Conservation (phyloP, 345 rosid species). For the Eucalyptus marginata region DNA sequence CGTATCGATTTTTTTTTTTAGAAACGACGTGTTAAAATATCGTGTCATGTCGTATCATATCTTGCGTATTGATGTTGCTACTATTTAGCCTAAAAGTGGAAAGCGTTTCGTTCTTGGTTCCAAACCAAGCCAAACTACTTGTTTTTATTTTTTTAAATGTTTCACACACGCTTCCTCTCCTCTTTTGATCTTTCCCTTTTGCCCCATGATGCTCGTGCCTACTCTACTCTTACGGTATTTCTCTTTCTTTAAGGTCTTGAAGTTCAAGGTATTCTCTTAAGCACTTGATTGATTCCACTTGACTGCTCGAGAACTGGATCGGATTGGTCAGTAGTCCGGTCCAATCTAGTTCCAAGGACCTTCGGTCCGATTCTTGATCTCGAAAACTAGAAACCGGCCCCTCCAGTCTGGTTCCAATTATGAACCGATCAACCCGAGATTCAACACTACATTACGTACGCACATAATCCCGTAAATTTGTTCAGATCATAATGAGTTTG, state of each 20-base stretch:
- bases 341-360: not conserved
- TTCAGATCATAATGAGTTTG: not conserved
- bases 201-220: too few species aligned
- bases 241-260: too few species aligned
- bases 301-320: accelerated
- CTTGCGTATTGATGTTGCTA: accelerated
- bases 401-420: too few species aligned
- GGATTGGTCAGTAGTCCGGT: too few species aligned
- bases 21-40: accelerated
- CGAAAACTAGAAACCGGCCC: not conserved
- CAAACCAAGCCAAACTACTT: accelerated
- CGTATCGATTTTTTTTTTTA: accelerated
- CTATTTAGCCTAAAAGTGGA: not conserved
- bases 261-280: too few species aligned
- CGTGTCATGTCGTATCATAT: accelerated
- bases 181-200: too few species aligned
- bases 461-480: not conserved
- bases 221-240: too few species aligned
- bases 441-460: not conserved
- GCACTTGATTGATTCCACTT: too few species aligned
- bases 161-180: not conserved
- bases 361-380: accelerated
- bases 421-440: not conserved
- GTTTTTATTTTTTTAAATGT: not conserved
- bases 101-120: too few species aligned